These are phyloP conservation scores for Parietichytrium sp. DNA, from an alignment of 108 stramenopile genomes.

Conservation along the genomic window DNA sequence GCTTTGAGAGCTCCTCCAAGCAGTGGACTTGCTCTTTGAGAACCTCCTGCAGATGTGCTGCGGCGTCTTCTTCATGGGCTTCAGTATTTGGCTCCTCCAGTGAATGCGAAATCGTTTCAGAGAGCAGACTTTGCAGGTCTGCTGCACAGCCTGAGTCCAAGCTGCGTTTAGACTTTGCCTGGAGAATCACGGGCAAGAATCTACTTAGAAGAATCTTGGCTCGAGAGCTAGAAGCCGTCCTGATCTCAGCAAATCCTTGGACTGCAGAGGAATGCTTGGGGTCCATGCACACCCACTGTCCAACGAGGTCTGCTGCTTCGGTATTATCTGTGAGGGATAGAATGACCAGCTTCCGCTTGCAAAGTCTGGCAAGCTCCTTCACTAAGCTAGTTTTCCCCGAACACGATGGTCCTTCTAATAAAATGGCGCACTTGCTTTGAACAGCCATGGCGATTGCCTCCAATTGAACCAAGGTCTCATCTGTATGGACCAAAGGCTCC, in stretches of 20 bases:
- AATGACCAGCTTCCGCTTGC: slow-evolving; percentile 22
- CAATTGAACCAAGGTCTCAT: background rate
- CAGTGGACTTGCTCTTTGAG: background rate
- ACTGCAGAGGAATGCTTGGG: background rate
- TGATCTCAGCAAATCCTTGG: no score
- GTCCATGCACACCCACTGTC: slow-evolving; percentile 32
- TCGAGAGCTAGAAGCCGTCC: no score
- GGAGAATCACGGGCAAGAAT: background rate
- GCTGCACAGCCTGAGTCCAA: background rate
- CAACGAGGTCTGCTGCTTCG: slow-evolving; percentile 41
- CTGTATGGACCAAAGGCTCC: background rate
- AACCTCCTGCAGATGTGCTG: background rate
- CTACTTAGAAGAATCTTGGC: background rate
- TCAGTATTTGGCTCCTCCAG: no score
- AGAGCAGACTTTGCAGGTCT: no score
- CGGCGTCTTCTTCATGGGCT: background rate
- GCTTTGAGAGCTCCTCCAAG: no score
- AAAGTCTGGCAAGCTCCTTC: slow-evolving; percentile 41
- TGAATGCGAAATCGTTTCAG: no score
- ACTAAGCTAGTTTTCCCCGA: slow-evolving; percentile 38
- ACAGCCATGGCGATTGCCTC: slow-evolving; percentile 41
- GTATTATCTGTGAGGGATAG: slow-evolving; percentile 34
- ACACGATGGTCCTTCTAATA: slow-evolving; percentile 41
- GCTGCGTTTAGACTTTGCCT: background rate
- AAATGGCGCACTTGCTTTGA: slow-evolving; percentile 5